Evolutionary conservation across 805 yeast genomes (phyloP).

Genomic region (Wickerhamomyces queroliae): DNA sequence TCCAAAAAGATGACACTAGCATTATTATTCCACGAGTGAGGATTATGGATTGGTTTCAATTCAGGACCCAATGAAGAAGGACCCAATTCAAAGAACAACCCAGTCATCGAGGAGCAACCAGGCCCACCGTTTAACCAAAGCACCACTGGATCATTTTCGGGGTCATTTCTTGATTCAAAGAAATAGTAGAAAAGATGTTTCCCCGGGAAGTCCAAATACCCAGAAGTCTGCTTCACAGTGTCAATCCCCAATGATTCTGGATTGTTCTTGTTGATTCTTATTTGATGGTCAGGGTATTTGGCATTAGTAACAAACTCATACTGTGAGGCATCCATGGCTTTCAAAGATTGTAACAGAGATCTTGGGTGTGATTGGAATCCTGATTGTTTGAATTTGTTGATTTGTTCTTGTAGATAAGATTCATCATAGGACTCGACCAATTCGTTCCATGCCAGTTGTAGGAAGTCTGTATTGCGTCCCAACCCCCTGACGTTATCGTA

Average conservation of each 20-base stretch:
- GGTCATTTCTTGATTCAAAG: conserved; percentile 88
- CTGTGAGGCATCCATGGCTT: neutral
- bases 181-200: conserved; percentile 86
- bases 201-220: conserved; percentile 72
- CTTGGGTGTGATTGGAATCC: neutral
- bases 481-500: neutral
- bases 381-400: neutral
- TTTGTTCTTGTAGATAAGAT: neutral
- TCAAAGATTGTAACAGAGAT: neutral
- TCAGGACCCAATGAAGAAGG: conserved; percentile 68
- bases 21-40: conserved; percentile 85
- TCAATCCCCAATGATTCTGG: conserved; percentile 66
- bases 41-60: conserved; percentile 69
- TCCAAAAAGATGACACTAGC: conserved; percentile 90
- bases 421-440: neutral
- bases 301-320: neutral
- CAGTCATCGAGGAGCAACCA: conserved; percentile 90
- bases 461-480: neutral
- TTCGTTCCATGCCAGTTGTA: neutral
- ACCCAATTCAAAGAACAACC: conserved; percentile 87
- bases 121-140: conserved; percentile 95
- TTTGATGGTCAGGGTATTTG: neutral
- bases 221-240: conserved; percentile 72
- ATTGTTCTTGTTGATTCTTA: neutral
- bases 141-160: conserved; percentile 77